Base-by-base conservation (phyloP, 202 grass and related monocot species). In the Zizania palustris region DNA sequence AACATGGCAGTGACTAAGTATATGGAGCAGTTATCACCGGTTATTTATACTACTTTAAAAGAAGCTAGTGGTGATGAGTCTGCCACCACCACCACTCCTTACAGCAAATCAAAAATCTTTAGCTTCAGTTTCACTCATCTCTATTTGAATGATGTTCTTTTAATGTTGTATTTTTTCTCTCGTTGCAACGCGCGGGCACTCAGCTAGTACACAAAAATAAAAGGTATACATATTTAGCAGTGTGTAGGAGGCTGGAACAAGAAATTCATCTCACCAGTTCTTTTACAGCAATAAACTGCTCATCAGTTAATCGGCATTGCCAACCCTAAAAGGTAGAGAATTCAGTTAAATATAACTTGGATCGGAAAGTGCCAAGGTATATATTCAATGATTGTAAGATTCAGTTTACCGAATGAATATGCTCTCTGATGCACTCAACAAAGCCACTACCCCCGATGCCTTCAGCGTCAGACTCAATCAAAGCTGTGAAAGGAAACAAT, bases 391-490 rank as follows among this genome's bases (percentile, higher is more conserved):
- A 72, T 75, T 73, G 39, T 77, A 78, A 65, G 36, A 80, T 66
- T 34, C 28, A 70, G 56, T 70, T 79, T 98, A 98, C 96, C 63
- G 85, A 87, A 95, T 92, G 88, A 81, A 98, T 98, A 79, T 98
- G 96, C 71, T 98, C 96, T 82, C 96, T 92, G 72, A 98, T 98
- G 72, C 96, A 98, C 88, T 98, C 96, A 80, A 98, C 96, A 87
- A 98, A 98, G 40, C 96, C 96, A 94, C 96, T 98, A 40, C 96
- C 96, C 58, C 96, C 96, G 5, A 98, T 98, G 49, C 96, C 96
- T 88, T 98, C 96, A 72, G 96, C 96, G 74, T 98, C 96, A 82
- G 96, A 98, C 80, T 98, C 96, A 15, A 98, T 98, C 74, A 98
- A 83, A 83, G 96, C 96, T 98, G 91, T 62, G 85, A 74, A 85